Evolutionary conservation across 768 basidiomycete genomes (phyloP).

Genomic region (Lentinula edodes): DNA sequence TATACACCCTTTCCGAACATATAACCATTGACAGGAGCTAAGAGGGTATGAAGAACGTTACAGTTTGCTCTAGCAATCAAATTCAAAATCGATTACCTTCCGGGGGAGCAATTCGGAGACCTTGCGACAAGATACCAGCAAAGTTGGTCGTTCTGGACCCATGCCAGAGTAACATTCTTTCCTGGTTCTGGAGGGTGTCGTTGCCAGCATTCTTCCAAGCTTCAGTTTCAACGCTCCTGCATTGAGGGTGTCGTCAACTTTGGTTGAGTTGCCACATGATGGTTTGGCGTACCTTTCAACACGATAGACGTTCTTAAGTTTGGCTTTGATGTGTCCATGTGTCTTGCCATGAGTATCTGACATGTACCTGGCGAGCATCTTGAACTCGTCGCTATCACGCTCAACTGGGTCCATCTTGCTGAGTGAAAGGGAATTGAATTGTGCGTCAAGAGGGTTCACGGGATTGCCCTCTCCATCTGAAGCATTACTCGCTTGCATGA

Average conservation of each 20-base stretch:
- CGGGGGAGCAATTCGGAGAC: constrained; percentile 58
- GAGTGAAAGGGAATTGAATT: constrained; percentile 48
- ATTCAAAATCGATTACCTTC: constrained; percentile 34
- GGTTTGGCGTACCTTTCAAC: constrained; percentile 41
- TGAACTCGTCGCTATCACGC: constrained; percentile 37
- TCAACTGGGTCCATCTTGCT: constrained; percentile 45
- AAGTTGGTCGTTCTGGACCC: constrained; percentile 61
- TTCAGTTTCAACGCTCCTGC: constrained; percentile 21
- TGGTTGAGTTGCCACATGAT: neutral
- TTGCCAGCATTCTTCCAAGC: constrained; percentile 43
- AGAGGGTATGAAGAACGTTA: neutral
- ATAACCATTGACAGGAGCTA: constrained; percentile 50
- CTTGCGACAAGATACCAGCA: constrained; percentile 58
- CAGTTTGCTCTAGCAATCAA: neutral
- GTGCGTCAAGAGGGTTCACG: constrained; percentile 51
- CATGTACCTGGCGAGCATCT: constrained; percentile 40
- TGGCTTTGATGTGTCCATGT: constrained; percentile 38
- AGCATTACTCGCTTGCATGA: constrained; percentile 35
- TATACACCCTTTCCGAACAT: constrained; percentile 70
- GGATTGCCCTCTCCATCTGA: constrained; percentile 40
- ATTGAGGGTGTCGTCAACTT: neutral
- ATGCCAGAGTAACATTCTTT: constrained; percentile 57
- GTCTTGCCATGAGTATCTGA: constrained; percentile 53
- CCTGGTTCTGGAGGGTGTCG: constrained; percentile 36
- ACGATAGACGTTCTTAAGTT: constrained; percentile 43